Evolutionary conservation across 805 yeast genomes (phyloP).

Genomic region (Grigorovia jiainica): DNA sequence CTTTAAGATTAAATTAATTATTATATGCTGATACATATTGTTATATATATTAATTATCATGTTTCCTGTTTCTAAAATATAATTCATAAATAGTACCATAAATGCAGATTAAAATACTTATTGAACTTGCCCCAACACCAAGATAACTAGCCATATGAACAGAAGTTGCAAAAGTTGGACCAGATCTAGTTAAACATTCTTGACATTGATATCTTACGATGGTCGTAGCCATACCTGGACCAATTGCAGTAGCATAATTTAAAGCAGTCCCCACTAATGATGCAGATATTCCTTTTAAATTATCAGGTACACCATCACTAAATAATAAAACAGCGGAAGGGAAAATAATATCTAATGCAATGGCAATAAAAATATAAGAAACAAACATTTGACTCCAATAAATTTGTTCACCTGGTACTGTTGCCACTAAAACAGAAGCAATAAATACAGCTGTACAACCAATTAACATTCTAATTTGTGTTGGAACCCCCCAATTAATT

Average conservation of each 20-base stretch:
- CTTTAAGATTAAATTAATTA: neutral
- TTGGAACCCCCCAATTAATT: constrained; percentile 4
- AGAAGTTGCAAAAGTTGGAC: constrained; percentile 1
- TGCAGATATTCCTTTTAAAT: constrained; percentile 61
- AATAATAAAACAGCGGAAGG: constrained; percentile 57
- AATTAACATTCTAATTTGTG: constrained; percentile 4
- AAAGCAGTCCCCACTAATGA: constrained; percentile 52
- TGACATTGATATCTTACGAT: constrained; percentile 8
- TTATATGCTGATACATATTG: neutral
- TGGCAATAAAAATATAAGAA: constrained; percentile 39
- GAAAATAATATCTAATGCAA: constrained; percentile 63
- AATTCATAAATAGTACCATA: constrained; percentile 5
- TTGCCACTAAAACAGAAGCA: constrained; percentile 33
- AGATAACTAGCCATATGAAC: constrained; percentile 7
- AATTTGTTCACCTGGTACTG: constrained; percentile 43
- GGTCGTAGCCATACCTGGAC: constrained; percentile 53
- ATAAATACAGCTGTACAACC: constrained; percentile 1
- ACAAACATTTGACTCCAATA: constrained; percentile 50
- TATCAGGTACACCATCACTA: constrained; percentile 42
- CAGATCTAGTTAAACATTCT: constrained; percentile 1
- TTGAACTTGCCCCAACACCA: constrained; percentile 5
- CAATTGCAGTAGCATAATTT: constrained; percentile 54
- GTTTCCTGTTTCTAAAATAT: constrained; percentile 1
- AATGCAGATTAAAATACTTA: constrained; percentile 2
- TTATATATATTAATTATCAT: neutral